Evolutionary conservation across 2,329 filamentous ascomycete genomes (phyloP).

Genomic region (Tolypocladium sp.): DNA sequence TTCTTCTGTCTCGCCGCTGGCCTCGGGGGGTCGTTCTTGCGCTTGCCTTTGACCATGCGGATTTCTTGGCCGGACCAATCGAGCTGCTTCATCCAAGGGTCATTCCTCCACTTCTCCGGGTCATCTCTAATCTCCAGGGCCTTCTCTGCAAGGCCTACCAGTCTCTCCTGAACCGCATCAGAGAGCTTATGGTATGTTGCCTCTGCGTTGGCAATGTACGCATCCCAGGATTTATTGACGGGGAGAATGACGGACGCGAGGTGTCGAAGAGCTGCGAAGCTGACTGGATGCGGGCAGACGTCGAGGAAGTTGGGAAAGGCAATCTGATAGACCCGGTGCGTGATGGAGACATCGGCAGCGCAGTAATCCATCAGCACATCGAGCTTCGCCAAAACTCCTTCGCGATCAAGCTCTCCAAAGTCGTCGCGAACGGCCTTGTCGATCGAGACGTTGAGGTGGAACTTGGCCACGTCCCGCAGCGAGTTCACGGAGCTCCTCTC

Average conservation of each 20-base stretch:
- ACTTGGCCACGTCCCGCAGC: constrained; percentile 87
- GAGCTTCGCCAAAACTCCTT: constrained; percentile 60
- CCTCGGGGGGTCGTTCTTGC: constrained; percentile 69
- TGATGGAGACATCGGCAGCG: constrained; percentile 86
- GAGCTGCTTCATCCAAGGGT: constrained; percentile 87
- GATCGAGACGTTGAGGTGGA: constrained; percentile 84
- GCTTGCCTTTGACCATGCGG: constrained; percentile 85
- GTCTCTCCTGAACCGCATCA: constrained; percentile 65
- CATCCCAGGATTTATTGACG: constrained; percentile 78
- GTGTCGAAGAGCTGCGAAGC: constrained; percentile 87
- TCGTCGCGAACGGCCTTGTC: constrained; percentile 83
- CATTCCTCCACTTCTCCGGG: constrained; percentile 59
- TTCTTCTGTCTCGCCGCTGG: constrained; percentile 81
- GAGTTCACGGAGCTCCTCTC: constrained; percentile 93
- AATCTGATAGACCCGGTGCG: constrained; percentile 86
- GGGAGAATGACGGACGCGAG: constrained; percentile 90
- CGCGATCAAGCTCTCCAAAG: constrained; percentile 72
- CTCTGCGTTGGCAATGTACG: constrained; percentile 77
- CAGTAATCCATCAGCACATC: constrained; percentile 89
- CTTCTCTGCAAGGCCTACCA: constrained; percentile 65
- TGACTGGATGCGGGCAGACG: constrained; percentile 92
- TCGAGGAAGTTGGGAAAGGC: constrained; percentile 86
- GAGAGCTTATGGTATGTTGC: constrained; percentile 71
- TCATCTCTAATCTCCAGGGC: constrained; percentile 67
- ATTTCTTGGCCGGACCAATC: constrained; percentile 94